phyloP scores from a whole-genome alignment of 2,329 filamentous ascomycete species.

The Arthrobotrys conoides region DNA sequence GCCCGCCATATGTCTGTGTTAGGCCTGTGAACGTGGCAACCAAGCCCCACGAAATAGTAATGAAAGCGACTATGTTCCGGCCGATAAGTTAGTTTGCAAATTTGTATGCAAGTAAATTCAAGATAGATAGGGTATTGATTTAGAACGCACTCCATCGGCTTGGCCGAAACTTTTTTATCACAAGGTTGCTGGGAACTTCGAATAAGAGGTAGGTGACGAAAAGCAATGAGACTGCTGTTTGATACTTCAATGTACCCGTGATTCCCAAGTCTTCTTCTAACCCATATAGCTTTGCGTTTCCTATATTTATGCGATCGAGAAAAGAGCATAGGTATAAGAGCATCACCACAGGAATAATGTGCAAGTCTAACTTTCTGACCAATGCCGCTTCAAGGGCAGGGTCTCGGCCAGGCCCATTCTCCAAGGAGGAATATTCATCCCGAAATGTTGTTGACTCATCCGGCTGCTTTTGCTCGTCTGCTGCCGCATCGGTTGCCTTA shows the following conservation, averaged over 20 bases:
- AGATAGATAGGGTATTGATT: conserved; percentile 61
- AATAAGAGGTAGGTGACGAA: conserved; percentile 76
- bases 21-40: conserved; percentile 80
- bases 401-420: conserved; percentile 15
- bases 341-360: conserved; percentile 78
- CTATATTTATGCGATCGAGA: conserved; percentile 81
- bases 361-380: conserved; percentile 76
- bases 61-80: conserved; percentile 72
- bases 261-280: conserved; percentile 76
- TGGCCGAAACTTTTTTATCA: conserved; percentile 76
- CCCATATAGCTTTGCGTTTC: conserved; percentile 77
- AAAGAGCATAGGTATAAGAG: conserved; percentile 81
- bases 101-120: background rate
- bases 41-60: conserved; percentile 74
- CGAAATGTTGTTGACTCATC: conserved; percentile 1
- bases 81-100: background rate
- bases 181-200: conserved; percentile 77
- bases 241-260: conserved; percentile 75
- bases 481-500: background rate
- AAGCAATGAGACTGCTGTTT: conserved; percentile 77
- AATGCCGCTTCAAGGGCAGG: conserved; percentile 70
- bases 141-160: conserved; percentile 71
- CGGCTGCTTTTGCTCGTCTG: conserved; percentile 21
- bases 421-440: conserved; percentile 26
- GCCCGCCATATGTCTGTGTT: conserved; percentile 75